phyloP scores from a whole-genome alignment of 768 basidiomycete genomes.

The Pleurotus tuber-regium region DNA sequence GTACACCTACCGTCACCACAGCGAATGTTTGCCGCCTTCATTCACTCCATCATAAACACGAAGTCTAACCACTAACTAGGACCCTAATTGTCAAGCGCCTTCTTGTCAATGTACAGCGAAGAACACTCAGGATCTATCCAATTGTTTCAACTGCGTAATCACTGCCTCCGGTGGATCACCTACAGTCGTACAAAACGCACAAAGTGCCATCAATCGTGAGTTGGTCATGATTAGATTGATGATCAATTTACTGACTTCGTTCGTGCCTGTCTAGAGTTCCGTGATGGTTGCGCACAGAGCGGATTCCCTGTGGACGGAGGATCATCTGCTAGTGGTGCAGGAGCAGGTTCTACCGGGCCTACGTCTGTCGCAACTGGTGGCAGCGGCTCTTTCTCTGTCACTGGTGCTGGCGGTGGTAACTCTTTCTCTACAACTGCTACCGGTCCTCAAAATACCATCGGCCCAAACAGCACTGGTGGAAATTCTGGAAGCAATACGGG shows the following conservation, averaged over 20 bases:
- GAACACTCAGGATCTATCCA: background rate
- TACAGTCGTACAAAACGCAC: background rate
- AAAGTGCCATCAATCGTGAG: background rate
- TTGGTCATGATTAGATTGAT: background rate
- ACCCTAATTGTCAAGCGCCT: conserved; percentile 3
- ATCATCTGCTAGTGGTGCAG: too few species aligned
- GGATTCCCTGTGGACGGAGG: too few species aligned
- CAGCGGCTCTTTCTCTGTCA: too few species aligned
- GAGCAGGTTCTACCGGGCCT: too few species aligned
- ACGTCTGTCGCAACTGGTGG: too few species aligned
- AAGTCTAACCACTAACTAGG: background rate
- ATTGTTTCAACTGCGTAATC: background rate
- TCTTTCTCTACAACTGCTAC: too few species aligned
- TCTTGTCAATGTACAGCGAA: background rate
- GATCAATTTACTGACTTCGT: background rate
- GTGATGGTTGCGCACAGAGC: too few species aligned
- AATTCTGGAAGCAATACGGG: too few species aligned
- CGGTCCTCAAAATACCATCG: too few species aligned
- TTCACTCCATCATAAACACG: background rate
- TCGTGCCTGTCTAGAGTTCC: background rate
- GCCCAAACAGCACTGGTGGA: too few species aligned
- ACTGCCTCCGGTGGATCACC: background rate
- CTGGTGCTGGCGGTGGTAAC: too few species aligned
- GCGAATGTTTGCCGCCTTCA: background rate
- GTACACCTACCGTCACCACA: background rate